Evolutionary conservation across 768 basidiomycete species (phyloP).

Genomic region (Pisolithus marmoratus): DNA sequence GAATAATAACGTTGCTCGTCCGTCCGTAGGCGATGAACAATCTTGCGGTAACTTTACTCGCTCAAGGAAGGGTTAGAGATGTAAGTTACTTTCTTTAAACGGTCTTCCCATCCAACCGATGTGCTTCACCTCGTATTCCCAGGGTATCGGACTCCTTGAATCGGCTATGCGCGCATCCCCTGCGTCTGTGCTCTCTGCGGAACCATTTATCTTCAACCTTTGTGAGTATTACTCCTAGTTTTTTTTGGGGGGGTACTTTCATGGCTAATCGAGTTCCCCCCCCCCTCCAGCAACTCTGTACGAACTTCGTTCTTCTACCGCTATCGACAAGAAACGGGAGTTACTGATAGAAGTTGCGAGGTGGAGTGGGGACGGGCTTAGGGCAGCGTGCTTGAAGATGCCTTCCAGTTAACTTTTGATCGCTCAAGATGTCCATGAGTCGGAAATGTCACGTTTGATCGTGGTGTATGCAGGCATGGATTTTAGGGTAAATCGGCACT

Average conservation of each 20-base stretch:
- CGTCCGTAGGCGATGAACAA: slow-evolving; percentile 66
- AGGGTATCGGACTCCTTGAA: slow-evolving; percentile 73
- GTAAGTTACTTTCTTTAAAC: slow-evolving; percentile 27
- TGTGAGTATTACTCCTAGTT: slow-evolving; percentile 39
- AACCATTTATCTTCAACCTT: slow-evolving; percentile 82
- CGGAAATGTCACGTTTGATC: no score
- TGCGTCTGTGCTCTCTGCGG: slow-evolving; percentile 65
- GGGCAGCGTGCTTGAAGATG: slow-evolving; percentile 74
- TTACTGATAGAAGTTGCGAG: slow-evolving; percentile 72
- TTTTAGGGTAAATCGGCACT: neutral
- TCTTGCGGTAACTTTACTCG: slow-evolving; percentile 63
- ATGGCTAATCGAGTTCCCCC: neutral
- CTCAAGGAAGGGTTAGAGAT: slow-evolving; percentile 69
- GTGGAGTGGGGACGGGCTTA: slow-evolving; percentile 83
- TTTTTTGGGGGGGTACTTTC: neutral
- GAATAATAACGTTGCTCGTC: neutral
- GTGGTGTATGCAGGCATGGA: no score
- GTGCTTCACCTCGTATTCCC: neutral
- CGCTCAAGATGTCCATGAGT: no score
- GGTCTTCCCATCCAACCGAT: neutral
- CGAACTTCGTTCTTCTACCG: slow-evolving; percentile 68
- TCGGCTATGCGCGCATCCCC: slow-evolving; percentile 57
- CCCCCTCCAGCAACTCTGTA: slow-evolving; percentile 71
- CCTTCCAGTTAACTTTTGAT: slow-evolving; percentile 41
- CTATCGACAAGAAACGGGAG: slow-evolving; percentile 70